Evolutionary conservation across 2,329 filamentous ascomycete species (phyloP).

Genomic region (Rhinocladiella mackenziei): DNA sequence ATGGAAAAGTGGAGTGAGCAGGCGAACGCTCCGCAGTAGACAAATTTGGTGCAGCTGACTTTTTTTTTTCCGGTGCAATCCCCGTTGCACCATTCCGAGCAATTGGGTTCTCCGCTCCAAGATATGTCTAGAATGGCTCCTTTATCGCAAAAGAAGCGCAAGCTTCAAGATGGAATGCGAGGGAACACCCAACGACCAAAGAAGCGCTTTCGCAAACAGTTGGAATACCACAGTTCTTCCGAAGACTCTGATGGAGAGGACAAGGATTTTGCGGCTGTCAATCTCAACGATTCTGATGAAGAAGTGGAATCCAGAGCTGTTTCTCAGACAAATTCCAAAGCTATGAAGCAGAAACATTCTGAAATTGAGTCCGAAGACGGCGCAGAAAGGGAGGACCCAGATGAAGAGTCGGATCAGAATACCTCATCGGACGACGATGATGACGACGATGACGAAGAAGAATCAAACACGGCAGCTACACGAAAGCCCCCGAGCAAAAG

Average conservation of each 20-base stretch:
- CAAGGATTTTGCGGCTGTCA: slow-evolving; percentile 48
- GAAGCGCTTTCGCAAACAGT: slow-evolving; percentile 61
- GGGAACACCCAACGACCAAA: slow-evolving; percentile 50
- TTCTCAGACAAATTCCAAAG: slow-evolving; percentile 30
- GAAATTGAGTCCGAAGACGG: slow-evolving; percentile 30
- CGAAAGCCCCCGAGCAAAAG: slow-evolving; percentile 57
- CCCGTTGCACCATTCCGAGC: no score
- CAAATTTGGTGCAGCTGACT: no score
- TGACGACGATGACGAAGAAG: slow-evolving; percentile 37
- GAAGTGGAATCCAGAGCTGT: slow-evolving; percentile 28
- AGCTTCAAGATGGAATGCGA: slow-evolving; percentile 56
- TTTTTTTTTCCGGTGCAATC: no score
- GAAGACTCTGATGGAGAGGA: slow-evolving; percentile 49
- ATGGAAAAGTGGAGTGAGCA: no score
- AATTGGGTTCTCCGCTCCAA: neutral
- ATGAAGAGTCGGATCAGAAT: slow-evolving; percentile 10
- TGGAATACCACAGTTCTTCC: slow-evolving; percentile 61
- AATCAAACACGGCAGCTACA: slow-evolving; percentile 39
- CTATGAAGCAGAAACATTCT: slow-evolving; percentile 23
- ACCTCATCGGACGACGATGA: slow-evolving; percentile 36
- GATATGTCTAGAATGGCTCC: slow-evolving; percentile 37
- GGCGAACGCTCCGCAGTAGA: no score
- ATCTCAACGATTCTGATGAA: slow-evolving; percentile 47
- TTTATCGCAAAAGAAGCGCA: slow-evolving; percentile 50
- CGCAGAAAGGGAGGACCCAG: slow-evolving; percentile 4